A percentile compares a stretch with the other conserved stretches of the same genome.
phyloP scores from a whole-genome alignment of 768 basidiomycete species.

The Rhizopogon sp. region DNA sequence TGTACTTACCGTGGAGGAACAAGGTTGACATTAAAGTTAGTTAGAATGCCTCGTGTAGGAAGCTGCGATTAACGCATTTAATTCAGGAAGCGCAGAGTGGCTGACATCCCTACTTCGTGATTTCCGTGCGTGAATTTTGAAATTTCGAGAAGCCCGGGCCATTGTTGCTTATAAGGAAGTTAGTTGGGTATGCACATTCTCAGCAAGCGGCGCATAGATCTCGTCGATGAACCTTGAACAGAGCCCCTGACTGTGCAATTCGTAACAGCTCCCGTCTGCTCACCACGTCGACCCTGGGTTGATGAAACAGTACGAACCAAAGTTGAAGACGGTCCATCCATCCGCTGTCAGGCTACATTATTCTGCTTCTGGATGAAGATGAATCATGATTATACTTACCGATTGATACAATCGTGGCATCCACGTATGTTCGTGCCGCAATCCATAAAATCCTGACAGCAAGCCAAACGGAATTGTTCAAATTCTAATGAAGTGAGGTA shows the following conservation, averaged over 20 bases:
- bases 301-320: constrained; percentile 75
- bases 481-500: background rate
- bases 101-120: constrained; percentile 97
- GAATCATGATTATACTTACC: too few species aligned
- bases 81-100: constrained; percentile 93
- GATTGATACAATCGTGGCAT: too few species aligned
- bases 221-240: constrained; percentile 22
- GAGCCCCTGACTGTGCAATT: constrained; percentile 85
- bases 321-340: constrained; percentile 60
- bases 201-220: background rate
- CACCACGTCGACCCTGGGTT: constrained; percentile 75
- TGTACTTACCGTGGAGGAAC: constrained; percentile 93
- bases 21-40: constrained; percentile 99
- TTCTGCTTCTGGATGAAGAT: too few species aligned
- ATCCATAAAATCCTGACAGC: background rate
- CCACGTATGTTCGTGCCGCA: background rate
- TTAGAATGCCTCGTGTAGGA: constrained; percentile 1
- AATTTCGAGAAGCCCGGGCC: constrained; percentile 92
- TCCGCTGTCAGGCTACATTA: background rate
- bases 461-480: background rate
- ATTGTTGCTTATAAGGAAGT: constrained; percentile 97
- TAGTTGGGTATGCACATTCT: constrained; percentile 72
- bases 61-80: constrained; percentile 3
- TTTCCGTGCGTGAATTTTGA: constrained; percentile 99
- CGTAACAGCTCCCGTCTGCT: constrained; percentile 94